These are phyloP conservation scores for Clonostachys byssicola DNA, from an alignment of 2,329 filamentous ascomycete species.

Conservation along the genomic window DNA sequence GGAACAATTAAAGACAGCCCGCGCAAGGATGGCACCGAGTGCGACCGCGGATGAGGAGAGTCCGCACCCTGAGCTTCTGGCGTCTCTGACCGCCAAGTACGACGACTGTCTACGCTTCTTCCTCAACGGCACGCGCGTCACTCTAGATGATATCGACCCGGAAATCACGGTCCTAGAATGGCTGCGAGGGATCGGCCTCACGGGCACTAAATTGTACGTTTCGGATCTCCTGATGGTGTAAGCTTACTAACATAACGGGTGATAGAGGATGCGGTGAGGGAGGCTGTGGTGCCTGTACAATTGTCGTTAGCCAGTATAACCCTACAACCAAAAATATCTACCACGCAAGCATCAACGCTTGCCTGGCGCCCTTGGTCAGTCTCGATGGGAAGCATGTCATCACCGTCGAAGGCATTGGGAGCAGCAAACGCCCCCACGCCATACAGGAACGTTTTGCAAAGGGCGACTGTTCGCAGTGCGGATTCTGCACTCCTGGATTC, in stretches of 20 bases:
- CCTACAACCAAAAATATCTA: slow-evolving; percentile 90
- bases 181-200: slow-evolving; percentile 85
- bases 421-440: slow-evolving; percentile 81
- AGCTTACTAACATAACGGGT: neutral
- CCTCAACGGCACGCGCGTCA: slow-evolving; percentile 87
- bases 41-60: slow-evolving; percentile 46
- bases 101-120: slow-evolving; percentile 90
- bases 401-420: slow-evolving; percentile 94
- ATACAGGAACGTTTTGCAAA: slow-evolving; percentile 88
- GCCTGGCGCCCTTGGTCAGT: slow-evolving; percentile 85
- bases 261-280: slow-evolving; percentile 83
- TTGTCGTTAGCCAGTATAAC: slow-evolving; percentile 91
- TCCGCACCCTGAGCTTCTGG: slow-evolving; percentile 20
- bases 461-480: slow-evolving; percentile 85
- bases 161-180: slow-evolving; percentile 93
- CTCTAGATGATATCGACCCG: slow-evolving; percentile 82
- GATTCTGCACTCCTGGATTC: slow-evolving; percentile 96
- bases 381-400: slow-evolving; percentile 98
- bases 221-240: neutral
- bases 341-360: slow-evolving; percentile 95
- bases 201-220: slow-evolving; percentile 80
- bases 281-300: slow-evolving; percentile 93
- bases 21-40: slow-evolving; percentile 47
- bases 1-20: too few species aligned
- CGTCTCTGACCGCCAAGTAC: slow-evolving; percentile 65